Conservation (phyloP, 2,329 filamentous ascomycete species). For the Elsinoe australis region DNA sequence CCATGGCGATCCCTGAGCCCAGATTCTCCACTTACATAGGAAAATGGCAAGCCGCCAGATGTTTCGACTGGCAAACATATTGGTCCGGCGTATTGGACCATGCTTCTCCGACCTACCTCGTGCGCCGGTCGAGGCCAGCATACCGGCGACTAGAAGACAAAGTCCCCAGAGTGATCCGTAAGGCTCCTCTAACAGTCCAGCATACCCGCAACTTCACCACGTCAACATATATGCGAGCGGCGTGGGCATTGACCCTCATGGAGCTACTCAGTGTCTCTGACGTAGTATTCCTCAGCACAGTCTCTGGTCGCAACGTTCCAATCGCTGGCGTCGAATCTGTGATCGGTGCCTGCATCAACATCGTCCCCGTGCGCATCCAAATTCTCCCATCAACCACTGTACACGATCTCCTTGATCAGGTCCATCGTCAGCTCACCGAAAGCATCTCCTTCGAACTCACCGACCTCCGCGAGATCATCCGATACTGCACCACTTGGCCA, state of each 20-base stretch:
- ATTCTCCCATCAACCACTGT: conserved; percentile 44
- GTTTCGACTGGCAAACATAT: neutral
- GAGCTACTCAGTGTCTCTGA: conserved; percentile 44
- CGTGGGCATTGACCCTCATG: conserved; percentile 51
- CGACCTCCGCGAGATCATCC: conserved; percentile 32
- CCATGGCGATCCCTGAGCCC: neutral
- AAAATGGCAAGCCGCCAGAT: neutral
- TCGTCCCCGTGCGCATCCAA: conserved; percentile 55
- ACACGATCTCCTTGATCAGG: conserved; percentile 29
- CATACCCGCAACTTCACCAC: conserved; percentile 22
- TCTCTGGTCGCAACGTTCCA: conserved; percentile 55
- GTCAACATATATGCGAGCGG: conserved; percentile 46
- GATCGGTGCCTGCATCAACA: conserved; percentile 60
- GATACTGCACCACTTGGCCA: conserved; percentile 26
- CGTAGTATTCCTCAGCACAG: conserved; percentile 56
- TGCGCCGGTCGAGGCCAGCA: neutral
- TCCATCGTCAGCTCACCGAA: conserved; percentile 32
- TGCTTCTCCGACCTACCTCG: neutral
- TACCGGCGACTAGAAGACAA: no score
- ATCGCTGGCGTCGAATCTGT: conserved; percentile 50
- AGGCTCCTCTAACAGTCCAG: neutral
- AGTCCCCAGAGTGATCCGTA: neutral
- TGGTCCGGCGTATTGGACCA: neutral
- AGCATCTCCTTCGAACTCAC: conserved; percentile 32
- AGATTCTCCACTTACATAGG: neutral